Evolutionary conservation across 345 rosid species (phyloP).

Genomic region (Eucalyptus curtisii): DNA sequence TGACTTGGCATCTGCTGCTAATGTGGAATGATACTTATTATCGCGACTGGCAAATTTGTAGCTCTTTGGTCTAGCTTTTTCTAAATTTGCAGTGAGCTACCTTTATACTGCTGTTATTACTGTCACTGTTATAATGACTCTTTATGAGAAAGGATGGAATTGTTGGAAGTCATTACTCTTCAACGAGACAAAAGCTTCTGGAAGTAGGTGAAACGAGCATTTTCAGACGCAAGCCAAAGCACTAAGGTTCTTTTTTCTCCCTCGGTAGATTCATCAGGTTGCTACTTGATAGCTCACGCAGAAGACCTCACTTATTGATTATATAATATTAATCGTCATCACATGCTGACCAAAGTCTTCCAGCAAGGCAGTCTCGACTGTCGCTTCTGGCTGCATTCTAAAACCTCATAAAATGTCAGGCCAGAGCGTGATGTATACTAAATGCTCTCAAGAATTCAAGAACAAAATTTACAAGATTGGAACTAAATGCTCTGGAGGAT

Average conservation of each 20-base stretch:
- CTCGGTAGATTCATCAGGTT: not conserved
- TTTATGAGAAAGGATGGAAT: not conserved
- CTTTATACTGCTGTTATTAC: not conserved
- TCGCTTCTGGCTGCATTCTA: not conserved
- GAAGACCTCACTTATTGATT: not conserved
- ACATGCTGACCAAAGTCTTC: not conserved
- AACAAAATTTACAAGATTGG: not conserved
- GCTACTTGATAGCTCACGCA: not conserved
- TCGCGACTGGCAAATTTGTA: not conserved
- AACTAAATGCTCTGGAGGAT: not conserved
- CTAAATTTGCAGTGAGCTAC: not conserved
- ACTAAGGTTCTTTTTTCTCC: not conserved
- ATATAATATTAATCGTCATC: not conserved
- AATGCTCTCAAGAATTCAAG: not conserved
- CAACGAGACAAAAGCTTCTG: not conserved
- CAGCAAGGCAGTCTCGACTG: not conserved
- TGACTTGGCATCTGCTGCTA: not conserved
- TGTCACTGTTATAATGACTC: not conserved
- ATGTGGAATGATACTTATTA: not conserved
- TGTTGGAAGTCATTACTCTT: not conserved
- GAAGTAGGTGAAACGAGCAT: not conserved
- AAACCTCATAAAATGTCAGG: not conserved
- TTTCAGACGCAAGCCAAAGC: not conserved
- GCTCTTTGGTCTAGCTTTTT: not conserved
- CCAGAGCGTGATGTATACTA: not conserved